These are phyloP conservation scores for Stromatinia cepivora DNA, from an alignment of 2,329 filamentous ascomycete genomes.

Conservation along the genomic window DNA sequence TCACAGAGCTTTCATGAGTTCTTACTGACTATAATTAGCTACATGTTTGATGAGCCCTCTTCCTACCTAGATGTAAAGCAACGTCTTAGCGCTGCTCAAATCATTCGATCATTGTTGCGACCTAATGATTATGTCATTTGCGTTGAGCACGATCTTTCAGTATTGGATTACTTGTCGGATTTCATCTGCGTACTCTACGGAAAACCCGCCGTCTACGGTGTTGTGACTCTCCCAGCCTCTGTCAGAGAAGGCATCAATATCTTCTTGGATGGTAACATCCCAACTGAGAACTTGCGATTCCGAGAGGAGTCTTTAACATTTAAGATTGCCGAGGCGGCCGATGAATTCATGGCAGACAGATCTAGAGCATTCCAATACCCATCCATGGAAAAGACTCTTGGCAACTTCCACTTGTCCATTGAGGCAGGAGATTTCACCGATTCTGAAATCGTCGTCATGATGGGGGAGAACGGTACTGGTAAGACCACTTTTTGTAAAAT, in stretches of 20 bases:
- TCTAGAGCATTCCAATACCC: constrained; percentile 85
- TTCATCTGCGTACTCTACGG: constrained; percentile 98
- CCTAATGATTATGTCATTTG: constrained; percentile 96
- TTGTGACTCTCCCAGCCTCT: constrained; percentile 91
- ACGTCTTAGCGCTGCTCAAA: constrained; percentile 85
- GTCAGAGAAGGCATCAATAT: constrained; percentile 99
- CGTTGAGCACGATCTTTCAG: constrained; percentile 98
- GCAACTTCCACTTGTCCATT: constrained; percentile 80
- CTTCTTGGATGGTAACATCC: constrained; percentile 97
- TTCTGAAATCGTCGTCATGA: constrained; percentile 99
- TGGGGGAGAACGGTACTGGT: constrained; percentile 99
- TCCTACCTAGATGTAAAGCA: constrained; percentile 99
- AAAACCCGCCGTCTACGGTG: constrained; percentile 92
- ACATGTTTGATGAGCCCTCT: constrained; percentile 99
- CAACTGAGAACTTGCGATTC: constrained; percentile 98
- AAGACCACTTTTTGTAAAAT: constrained; percentile 99
- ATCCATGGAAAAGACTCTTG: constrained; percentile 88
- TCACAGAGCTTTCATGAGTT: background rate
- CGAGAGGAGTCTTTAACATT: constrained; percentile 95
- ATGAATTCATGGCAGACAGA: constrained; percentile 85
- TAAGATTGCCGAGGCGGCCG: constrained; percentile 84
- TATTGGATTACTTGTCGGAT: constrained; percentile 97
- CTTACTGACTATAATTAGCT: constrained; percentile 47
- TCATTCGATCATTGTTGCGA: constrained; percentile 87
- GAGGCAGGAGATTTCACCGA: constrained; percentile 89